phyloP scores from a whole-genome alignment of 305 asterid genomes.

The Fraxinus xanthoxyloides region DNA sequence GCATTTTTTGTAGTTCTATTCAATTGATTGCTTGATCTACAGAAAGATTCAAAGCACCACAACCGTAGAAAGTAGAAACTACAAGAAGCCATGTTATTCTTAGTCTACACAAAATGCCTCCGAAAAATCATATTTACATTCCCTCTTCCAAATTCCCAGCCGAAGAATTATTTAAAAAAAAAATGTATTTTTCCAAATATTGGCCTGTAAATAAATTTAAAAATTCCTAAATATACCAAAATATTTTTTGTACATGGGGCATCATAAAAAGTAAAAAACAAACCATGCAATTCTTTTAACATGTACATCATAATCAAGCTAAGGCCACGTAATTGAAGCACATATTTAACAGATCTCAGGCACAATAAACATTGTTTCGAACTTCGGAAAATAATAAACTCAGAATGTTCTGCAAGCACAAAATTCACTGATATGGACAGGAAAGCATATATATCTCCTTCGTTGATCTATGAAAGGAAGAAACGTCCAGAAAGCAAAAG shows the following conservation, averaged over 20 bases:
- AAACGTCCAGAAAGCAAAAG: constrained; percentile 9
- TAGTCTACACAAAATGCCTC: background rate
- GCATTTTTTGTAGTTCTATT: background rate
- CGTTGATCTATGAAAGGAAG: background rate
- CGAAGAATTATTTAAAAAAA: background rate
- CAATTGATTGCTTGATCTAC: background rate
- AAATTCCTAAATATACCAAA: background rate
- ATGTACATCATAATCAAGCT: background rate
- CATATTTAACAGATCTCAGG: background rate
- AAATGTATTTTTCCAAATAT: background rate
- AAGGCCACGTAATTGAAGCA: background rate
- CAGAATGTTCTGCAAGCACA: background rate
- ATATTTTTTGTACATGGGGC: background rate
- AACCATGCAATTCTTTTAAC: background rate
- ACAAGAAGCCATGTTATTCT: background rate
- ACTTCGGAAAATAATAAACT: background rate
- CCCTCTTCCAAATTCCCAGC: background rate
- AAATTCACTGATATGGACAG: constrained; percentile 11
- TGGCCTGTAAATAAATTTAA: background rate
- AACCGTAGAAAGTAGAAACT: background rate
- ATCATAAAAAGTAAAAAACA: background rate
- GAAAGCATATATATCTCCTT: constrained; percentile 3
- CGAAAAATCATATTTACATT: background rate
- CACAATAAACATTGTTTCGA: constrained; percentile 6
- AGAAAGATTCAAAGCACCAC: background rate